These are phyloP conservation scores for Centrapalus pauciflorus DNA, from an alignment of 129 eudicot genomes.

Conservation along the genomic window DNA sequence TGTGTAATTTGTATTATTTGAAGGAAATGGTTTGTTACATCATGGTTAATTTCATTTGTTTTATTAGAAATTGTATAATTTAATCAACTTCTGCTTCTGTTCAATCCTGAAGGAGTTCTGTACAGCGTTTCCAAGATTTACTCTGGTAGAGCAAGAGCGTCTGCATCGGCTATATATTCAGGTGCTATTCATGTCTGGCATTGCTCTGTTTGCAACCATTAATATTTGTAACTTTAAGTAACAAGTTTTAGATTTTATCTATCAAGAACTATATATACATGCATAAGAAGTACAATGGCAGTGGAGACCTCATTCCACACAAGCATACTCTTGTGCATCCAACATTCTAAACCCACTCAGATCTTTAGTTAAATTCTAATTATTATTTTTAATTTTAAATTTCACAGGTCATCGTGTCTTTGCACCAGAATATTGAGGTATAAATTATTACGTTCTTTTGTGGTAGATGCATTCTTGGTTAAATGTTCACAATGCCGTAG, in stretches of 20 bases:
- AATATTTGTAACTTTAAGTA: background rate
- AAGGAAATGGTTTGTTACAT: background rate
- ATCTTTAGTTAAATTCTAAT: background rate
- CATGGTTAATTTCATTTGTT: background rate
- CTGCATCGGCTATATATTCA: constrained; percentile 46
- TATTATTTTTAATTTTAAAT: constrained; percentile 1
- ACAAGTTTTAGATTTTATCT: background rate
- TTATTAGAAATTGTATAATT: background rate
- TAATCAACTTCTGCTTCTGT: background rate
- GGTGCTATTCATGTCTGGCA: constrained; percentile 28
- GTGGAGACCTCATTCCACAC: background rate
- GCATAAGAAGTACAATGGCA: background rate
- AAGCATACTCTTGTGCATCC: background rate
- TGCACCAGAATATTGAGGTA: constrained; percentile 68
- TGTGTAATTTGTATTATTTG: constrained; percentile 1
- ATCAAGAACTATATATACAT: background rate
- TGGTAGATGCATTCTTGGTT: background rate
- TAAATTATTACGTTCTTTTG: background rate
- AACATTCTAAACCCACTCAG: background rate
- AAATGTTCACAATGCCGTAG: background rate
- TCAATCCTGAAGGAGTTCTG: constrained; percentile 42
- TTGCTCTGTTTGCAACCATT: constrained; percentile 5
- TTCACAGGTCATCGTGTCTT: constrained; percentile 50
- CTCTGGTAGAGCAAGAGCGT: constrained; percentile 44
- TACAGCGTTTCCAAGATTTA: constrained; percentile 48